Evolutionary conservation across 1,284 basidiomycete species (phyloP).

Genomic region (Fomitopsis betulina): DNA sequence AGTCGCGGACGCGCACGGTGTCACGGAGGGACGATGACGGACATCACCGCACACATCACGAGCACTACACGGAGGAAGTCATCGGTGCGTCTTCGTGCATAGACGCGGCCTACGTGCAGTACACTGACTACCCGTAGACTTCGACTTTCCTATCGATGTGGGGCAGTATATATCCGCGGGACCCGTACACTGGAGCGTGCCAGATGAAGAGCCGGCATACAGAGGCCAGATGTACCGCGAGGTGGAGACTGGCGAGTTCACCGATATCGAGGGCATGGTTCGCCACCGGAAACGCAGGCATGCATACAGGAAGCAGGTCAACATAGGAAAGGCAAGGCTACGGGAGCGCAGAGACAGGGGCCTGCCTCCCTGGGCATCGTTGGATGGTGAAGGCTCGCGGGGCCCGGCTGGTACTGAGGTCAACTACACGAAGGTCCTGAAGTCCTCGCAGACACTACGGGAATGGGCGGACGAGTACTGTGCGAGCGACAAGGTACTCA

Average conservation of each 20-base stretch:
- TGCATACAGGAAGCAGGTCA: slow-evolving; percentile 21
- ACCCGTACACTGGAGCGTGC: slow-evolving; percentile 29
- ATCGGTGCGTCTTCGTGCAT: slow-evolving; percentile 17
- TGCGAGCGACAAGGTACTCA: slow-evolving; percentile 51
- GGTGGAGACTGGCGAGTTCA: slow-evolving; percentile 16
- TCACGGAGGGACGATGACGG: slow-evolving; percentile 32
- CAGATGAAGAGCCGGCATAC: slow-evolving; percentile 31
- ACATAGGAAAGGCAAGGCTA: slow-evolving; percentile 18
- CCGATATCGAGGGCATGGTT: slow-evolving; percentile 8
- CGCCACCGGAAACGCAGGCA: slow-evolving; percentile 10
- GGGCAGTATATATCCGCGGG: slow-evolving; percentile 23
- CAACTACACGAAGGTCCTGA: slow-evolving; percentile 22
- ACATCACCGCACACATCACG: slow-evolving; percentile 37
- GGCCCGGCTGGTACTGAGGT: background rate
- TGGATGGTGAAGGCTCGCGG: background rate
- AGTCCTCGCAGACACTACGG: slow-evolving; percentile 50
- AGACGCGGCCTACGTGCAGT: background rate
- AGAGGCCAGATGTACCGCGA: slow-evolving; percentile 28
- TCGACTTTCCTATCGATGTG: slow-evolving; percentile 60
- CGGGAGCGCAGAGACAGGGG: slow-evolving; percentile 18
- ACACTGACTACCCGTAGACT: slow-evolving; percentile 34
- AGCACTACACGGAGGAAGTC: slow-evolving; percentile 51
- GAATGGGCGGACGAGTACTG: slow-evolving; percentile 74
- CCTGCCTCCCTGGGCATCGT: slow-evolving; percentile 29
- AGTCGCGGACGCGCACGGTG: slow-evolving; percentile 48